phyloP scores from a whole-genome alignment of 108 stramenopile species.

The Nitzschia sp. region DNA sequence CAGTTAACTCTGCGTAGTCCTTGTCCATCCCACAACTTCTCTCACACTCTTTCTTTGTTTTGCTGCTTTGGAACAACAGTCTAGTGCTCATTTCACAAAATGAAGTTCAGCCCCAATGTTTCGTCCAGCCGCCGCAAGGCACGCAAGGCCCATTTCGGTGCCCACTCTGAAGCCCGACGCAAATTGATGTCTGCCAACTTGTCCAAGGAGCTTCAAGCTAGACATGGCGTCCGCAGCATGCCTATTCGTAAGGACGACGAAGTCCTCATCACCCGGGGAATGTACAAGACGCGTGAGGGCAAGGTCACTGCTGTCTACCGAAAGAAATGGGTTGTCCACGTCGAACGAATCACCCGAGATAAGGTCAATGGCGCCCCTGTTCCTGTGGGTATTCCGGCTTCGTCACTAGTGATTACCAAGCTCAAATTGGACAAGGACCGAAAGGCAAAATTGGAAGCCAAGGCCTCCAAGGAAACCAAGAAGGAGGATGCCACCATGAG shows the following conservation, averaged over 20 bases:
- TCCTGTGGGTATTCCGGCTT: constrained; percentile 94
- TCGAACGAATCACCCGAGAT: constrained; percentile 96
- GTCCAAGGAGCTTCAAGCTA: constrained; percentile 97
- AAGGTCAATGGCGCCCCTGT: constrained; percentile 96
- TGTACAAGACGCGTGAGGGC: constrained; percentile 97
- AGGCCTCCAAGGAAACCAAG: constrained; percentile 74
- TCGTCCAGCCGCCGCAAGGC: constrained; percentile 95
- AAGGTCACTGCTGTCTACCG: constrained; percentile 96
- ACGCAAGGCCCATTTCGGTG: constrained; percentile 99
- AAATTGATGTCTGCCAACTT: constrained; percentile 96
- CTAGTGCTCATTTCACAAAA: too few species aligned
- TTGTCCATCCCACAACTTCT: constrained; percentile 15
- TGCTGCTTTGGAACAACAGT: not conserved
- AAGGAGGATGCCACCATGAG: constrained; percentile 91
- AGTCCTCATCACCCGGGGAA: constrained; percentile 95
- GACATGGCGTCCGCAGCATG: constrained; percentile 98
- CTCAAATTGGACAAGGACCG: constrained; percentile 99
- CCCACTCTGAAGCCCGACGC: constrained; percentile 91
- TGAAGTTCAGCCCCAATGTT: constrained; percentile 88
- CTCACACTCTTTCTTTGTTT: not conserved
- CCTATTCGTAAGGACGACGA: constrained; percentile 99
- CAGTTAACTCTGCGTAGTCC: constrained; percentile 21
- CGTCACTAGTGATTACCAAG: constrained; percentile 96
- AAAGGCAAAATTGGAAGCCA: constrained; percentile 94
- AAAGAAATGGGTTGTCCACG: constrained; percentile 98